phyloP scores from a whole-genome alignment of 1,284 basidiomycete genomes.

The Cerrena zonata region DNA sequence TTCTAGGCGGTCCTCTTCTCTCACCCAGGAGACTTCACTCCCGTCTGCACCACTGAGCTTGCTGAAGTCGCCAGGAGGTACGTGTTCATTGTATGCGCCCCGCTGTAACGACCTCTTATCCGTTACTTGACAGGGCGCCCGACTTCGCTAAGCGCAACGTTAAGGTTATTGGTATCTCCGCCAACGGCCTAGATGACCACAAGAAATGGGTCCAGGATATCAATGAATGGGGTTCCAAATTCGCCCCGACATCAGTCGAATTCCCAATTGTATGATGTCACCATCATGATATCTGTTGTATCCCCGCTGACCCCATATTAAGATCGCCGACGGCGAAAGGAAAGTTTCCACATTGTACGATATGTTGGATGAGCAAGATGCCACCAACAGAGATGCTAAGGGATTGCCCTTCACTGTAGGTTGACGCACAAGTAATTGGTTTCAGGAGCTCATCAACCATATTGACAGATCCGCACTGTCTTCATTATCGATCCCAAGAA shows the following conservation, averaged over 20 bases:
- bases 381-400: conserved; percentile 90
- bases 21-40: conserved; percentile 85
- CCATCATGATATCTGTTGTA: neutral
- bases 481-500: conserved; percentile 93
- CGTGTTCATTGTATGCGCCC: neutral
- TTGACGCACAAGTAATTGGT: neutral
- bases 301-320: neutral
- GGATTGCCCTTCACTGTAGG: conserved; percentile 77
- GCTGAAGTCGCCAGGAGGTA: conserved; percentile 82
- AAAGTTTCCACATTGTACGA: conserved; percentile 83
- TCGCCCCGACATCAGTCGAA: conserved; percentile 66
- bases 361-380: conserved; percentile 94
- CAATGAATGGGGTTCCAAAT: conserved; percentile 69
- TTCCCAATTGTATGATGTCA: conserved; percentile 79
- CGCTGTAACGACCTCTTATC: neutral
- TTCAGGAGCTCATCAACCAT: neutral
- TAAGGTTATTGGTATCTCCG: conserved; percentile 91
- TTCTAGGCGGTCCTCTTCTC: conserved; percentile 79
- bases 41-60: conserved; percentile 93
- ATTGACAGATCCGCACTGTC: conserved; percentile 81
- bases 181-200: conserved; percentile 86
- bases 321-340: conserved; percentile 90
- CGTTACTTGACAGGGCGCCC: conserved; percentile 38
- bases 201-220: conserved; percentile 89
- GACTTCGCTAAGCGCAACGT: conserved; percentile 87